Base-by-base conservation (phyloP, 2,329 filamentous ascomycete species). In the Xylaria arbuscula region DNA sequence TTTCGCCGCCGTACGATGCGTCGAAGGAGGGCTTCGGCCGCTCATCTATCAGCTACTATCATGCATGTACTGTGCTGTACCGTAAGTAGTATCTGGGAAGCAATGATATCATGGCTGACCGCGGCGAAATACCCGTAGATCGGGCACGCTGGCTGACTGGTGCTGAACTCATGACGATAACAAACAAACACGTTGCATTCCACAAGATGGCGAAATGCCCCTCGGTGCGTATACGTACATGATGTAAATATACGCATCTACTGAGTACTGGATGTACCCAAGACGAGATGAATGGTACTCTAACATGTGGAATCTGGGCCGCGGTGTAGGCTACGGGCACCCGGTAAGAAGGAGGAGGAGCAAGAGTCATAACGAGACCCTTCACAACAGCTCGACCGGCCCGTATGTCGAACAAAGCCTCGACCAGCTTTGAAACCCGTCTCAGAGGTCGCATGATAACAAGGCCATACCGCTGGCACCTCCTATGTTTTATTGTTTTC, bases 131-230 rank as follows among this genome's bases (percentile, higher is more conserved):
- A 61, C 72, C 72, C 73, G 70, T 51, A 70, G 67, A 45, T 68
- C 70, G 72, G 71, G 70, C 69, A 66, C 60, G 59, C 62, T 64
- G 57, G 66, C 64, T 68, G 50, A 42, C 55, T 42, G 47, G 45
- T 17, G 9, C 45, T 47, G 45, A 68, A 54, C 67, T 67, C 48
- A 62, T 66, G 67, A 73, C 66, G 67, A 72, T 70, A 59, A 66
- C 51, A 65, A 62, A 70, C 66, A 72, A 72, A 66, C 70, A 74
- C 66, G 72, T 72, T 76, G 68, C 73, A 74, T 74, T 64, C 65
- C 67, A 62, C 55, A 51, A 17, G 55, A 71, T 61, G 65, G 69
- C 70, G 70, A 72, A 70, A 70, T 66, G 65, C 66, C 53, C 64
- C 28, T 54, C 47, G 42, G 51, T 28, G 57, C 47, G 58, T 66